Conservation (phyloP, 192 early-diverging fungal genomes). For the Coemansia sp. region DNA sequence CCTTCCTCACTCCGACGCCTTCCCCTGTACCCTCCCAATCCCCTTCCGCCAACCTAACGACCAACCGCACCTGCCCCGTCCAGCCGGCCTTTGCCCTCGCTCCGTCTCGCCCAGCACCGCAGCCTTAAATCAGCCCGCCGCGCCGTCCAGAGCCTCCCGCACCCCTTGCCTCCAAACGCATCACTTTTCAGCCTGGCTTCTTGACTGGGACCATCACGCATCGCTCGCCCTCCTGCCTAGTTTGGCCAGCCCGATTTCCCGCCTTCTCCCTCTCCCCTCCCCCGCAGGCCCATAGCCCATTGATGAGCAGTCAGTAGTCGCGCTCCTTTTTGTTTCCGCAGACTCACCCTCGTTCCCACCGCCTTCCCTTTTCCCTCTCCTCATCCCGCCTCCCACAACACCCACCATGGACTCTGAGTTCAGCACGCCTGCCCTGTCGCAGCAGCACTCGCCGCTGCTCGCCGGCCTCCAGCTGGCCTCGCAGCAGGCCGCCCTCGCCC, state of each 20-base stretch:
- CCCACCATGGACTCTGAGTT: conserved; percentile 46
- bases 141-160: background rate
- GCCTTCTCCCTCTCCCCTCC: no score
- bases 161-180: background rate
- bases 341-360: conserved; percentile 1
- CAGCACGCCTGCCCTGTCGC: conserved; percentile 42
- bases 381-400: conserved; percentile 9
- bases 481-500: background rate
- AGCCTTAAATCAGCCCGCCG: background rate
- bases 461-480: conserved; percentile 19
- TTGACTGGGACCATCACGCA: no score
- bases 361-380: background rate
- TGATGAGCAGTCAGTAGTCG: no score
- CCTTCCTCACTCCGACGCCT: conserved; percentile 17
- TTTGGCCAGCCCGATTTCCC: no score
- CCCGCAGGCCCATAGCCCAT: no score
- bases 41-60: conserved; percentile 6
- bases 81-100: background rate
- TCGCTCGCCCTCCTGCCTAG: no score
- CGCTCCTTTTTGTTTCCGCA: conserved; percentile 2
- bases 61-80: conserved; percentile 3
- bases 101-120: background rate
- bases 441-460: conserved; percentile 48
- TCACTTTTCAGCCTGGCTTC: no score
- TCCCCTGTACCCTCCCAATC: conserved; percentile 1